Base-by-base conservation (phyloP, 768 basidiomycete genomes). In the Tricholoma sp. region DNA sequence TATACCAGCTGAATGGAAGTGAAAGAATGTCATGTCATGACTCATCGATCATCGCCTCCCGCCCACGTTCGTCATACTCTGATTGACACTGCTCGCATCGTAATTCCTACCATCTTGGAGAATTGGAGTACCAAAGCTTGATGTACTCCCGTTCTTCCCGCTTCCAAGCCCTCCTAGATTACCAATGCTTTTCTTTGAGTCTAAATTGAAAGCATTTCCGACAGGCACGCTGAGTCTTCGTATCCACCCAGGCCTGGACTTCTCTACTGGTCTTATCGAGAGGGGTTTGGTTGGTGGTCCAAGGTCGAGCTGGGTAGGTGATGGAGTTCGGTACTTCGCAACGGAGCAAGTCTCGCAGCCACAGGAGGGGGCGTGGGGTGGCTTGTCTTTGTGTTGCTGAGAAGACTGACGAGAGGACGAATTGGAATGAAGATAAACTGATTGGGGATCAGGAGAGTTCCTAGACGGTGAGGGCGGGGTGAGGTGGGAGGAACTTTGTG, bases 221-320 rank as follows among this genome's bases (percentile, higher is more conserved):
- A 81, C 81, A 0, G 88, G 88, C 86, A 91, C 88, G 62, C 89
- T 91, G 57, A 91, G 67, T 55, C 88, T 75, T 19, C 88, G 74
- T 60, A 91, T 88, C 89, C 89, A 91, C 0, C 86, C 81, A 8
- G 67, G 65, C 57, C 80, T 86, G 8, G 83, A 76, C 62, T 85
- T 85, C 54, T 83, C 62, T 16, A 54, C 80, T 43, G 79, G 66
- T 50, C 78, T 80, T n/a, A 82, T 70, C 1, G 63, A 56, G 49
- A 78, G 73, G 4, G 79, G 79, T 24, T 75, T 69, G 46, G 74
- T 73, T 14, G 75, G 75, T 22, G 77, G 75, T 14, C 76, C 74
- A 29, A 76, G 65, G 56, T 76, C 72, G 21, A 70, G 61, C 10
- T 69, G 62, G 5, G 67, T 57, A 18, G 66, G 57, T 49, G 61